These are phyloP conservation scores for Balamuthia mandrillaris DNA, from an alignment of 208 protist genomes.

Conservation along the genomic window DNA sequence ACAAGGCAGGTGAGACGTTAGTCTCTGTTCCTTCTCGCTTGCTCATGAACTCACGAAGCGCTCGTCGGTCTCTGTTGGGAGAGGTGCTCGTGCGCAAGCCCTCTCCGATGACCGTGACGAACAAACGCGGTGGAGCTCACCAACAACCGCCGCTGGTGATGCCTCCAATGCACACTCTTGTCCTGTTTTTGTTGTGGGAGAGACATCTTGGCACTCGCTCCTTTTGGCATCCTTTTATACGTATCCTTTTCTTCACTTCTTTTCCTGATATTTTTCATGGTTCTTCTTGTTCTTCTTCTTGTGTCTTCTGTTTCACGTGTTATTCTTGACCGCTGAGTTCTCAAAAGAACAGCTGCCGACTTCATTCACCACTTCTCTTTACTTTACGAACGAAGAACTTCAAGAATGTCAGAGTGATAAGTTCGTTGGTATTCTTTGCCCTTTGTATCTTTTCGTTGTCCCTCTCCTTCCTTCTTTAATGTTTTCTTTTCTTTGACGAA, in stretches of 20 bases:
- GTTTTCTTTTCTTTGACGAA: too few relatives aligned
- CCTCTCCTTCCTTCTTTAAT: too few relatives aligned
- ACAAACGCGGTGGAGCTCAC: background rate
- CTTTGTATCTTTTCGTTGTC: too few relatives aligned
- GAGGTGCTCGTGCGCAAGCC: background rate
- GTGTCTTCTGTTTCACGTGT: background rate
- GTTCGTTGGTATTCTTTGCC: background rate
- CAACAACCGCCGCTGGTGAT: background rate
- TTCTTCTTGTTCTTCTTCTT: background rate
- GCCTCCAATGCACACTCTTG: background rate
- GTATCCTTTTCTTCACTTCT: background rate
- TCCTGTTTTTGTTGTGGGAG: background rate
- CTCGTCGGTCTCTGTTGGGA: background rate
- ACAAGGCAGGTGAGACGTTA: slow-evolving; percentile 11
- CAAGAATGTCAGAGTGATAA: background rate
- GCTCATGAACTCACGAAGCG: slow-evolving; percentile 18
- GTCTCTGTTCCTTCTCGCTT: background rate
- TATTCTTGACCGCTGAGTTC: too few relatives aligned
- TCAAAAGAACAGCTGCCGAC: background rate
- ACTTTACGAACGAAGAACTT: background rate
- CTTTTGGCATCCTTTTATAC: slow-evolving; percentile 20
- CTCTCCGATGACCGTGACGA: background rate
- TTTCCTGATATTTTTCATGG: background rate
- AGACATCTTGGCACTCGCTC: background rate
- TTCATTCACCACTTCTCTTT: background rate